These are phyloP conservation scores for Pneumocystis murina DNA, from an alignment of 1,139 yeast genomes.

Conservation along the genomic window DNA sequence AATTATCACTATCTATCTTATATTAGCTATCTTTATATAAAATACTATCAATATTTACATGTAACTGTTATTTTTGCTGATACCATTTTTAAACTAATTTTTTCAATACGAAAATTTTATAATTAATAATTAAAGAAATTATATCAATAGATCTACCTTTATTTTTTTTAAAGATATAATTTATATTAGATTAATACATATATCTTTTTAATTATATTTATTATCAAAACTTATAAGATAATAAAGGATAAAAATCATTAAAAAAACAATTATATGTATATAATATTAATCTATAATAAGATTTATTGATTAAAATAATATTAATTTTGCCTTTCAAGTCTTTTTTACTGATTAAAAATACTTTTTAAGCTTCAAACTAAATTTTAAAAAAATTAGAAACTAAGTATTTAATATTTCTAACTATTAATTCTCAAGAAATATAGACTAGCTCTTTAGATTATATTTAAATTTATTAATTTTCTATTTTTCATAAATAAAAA, in stretches of 20 bases:
- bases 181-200: too few relatives aligned
- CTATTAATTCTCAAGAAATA: too few relatives aligned
- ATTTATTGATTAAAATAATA: background rate
- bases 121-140: background rate
- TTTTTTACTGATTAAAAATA: background rate
- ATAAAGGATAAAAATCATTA: too few relatives aligned
- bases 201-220: too few relatives aligned
- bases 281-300: background rate
- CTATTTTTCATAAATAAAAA: too few relatives aligned
- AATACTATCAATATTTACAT: background rate
- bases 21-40: background rate
- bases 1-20: background rate
- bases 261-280: too few relatives aligned
- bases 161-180: background rate
- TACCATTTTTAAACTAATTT: background rate
- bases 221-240: too few relatives aligned
- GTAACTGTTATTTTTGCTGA: background rate
- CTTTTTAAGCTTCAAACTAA: background rate
- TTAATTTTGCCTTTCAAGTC: background rate
- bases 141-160: background rate
- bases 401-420: too few relatives aligned
- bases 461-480: too few relatives aligned
- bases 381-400: too few relatives aligned
- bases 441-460: too few relatives aligned
- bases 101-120: background rate